phyloP scores from a whole-genome alignment of 148 eudicot species.

The Mesembryanthemum crystallinum region DNA sequence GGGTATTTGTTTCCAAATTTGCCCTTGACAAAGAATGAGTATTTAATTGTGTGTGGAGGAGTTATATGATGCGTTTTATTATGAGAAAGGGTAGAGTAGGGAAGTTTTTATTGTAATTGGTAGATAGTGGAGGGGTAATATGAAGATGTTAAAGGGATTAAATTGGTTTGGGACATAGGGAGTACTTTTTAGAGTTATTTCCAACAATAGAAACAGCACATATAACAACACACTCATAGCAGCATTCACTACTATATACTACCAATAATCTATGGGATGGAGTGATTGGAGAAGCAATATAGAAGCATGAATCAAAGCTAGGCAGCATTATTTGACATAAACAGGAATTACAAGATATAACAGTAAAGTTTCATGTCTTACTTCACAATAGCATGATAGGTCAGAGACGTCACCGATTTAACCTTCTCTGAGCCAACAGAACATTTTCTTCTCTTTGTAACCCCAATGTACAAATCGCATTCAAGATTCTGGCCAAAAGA shows the following conservation, averaged over 20 bases:
- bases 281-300: neutral
- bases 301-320: neutral
- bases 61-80: too few species aligned
- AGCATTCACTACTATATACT: neutral
- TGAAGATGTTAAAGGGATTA: too few species aligned
- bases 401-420: constrained; percentile 46
- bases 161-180: too few species aligned
- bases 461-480: constrained; percentile 62
- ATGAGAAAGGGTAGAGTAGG: too few species aligned
- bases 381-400: constrained; percentile 68
- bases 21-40: too few species aligned
- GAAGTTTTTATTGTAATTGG: too few species aligned
- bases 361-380: constrained; percentile 35
- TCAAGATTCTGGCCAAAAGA: constrained; percentile 44
- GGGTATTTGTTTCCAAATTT: too few species aligned
- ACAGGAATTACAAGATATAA: neutral
- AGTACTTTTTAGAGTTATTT: too few species aligned
- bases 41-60: too few species aligned
- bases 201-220: too few species aligned
- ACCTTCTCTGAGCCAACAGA: constrained; percentile 53
- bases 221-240: too few species aligned
- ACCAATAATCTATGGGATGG: neutral
- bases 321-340: constrained; percentile 3
- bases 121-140: too few species aligned
- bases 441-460: constrained; percentile 74